phyloP scores from a whole-genome alignment of 2,329 filamentous ascomycete species.

The Fusarium falciforme region DNA sequence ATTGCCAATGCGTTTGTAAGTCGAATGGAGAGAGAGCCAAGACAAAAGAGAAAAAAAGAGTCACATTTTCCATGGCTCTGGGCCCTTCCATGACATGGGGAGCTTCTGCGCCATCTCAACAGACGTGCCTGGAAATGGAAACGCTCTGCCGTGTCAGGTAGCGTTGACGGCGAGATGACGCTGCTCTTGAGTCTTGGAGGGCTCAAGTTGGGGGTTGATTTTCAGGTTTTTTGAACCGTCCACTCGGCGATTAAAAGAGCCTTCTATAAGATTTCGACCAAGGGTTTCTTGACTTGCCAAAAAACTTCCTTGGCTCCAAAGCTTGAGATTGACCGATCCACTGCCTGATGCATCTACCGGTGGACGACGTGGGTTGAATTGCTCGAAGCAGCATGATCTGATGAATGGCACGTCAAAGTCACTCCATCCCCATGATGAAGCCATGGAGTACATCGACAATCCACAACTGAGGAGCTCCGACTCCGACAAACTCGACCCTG shows the following conservation, averaged over 20 bases:
- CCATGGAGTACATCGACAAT: constrained; percentile 11
- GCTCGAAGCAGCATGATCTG: constrained; percentile 26
- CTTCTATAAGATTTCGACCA: constrained; percentile 5
- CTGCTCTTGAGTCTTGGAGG: neutral
- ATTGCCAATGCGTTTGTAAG: neutral
- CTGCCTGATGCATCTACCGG: constrained; percentile 25
- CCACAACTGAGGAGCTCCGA: constrained; percentile 7
- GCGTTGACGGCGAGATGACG: constrained; percentile 41
- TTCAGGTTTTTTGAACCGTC: constrained; percentile 1
- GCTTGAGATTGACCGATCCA: constrained; percentile 29
- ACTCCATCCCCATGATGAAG: constrained; percentile 27
- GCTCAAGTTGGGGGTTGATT: neutral
- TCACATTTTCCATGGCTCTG: constrained; percentile 28
- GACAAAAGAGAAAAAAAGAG: constrained; percentile 14
- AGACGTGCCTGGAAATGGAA: constrained; percentile 2
- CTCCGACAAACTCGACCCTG: neutral
- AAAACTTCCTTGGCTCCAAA: neutral
- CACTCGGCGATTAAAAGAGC: constrained; percentile 11
- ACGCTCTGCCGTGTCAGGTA: constrained; percentile 7
- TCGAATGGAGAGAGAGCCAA: neutral
- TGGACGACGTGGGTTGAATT: constrained; percentile 12
- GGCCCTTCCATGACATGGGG: constrained; percentile 23
- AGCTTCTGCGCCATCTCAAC: constrained; percentile 7
- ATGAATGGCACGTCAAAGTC: constrained; percentile 28
- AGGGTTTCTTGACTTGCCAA: neutral